Evolutionary conservation across 768 basidiomycete genomes (phyloP), one percentile per base, ranked within the genome.

Genomic region (Boletus rubropictus): DNA sequence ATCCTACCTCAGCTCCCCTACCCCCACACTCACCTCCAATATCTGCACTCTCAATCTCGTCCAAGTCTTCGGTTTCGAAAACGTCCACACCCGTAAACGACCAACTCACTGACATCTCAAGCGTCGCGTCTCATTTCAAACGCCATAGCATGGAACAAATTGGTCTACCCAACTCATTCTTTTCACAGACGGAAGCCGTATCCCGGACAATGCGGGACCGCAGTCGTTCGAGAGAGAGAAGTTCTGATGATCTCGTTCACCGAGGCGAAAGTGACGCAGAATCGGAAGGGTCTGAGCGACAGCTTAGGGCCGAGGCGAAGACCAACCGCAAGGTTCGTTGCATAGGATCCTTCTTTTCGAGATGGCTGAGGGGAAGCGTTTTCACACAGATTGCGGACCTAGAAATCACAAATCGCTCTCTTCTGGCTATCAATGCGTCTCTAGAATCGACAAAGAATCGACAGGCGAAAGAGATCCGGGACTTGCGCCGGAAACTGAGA

Each of bases 401-500:
- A 10, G 89, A 94, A 66, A 95, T 95, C 59, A 85, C 89, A 6
- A 94, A 91, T 64, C 76, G 79, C 28, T 95, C 91, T 1, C 75
- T 95, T 15, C 74, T 94, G 38, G 80, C 81, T 2, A 91, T 95
- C 68, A 95, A 94, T 59, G 72, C 84, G 2, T 78, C 85, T 15
- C 74, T 95, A 18, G 91, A 95, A 65, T 77, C 81, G 29, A 78
- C 80, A 28, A 91, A 89, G 66, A 79, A 85, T 54, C 77, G 76
- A 24, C 91, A 94, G 59, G 80, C 84, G 7, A 82, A 80, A 53
- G 92, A 95, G 67, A 92, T 95, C 42, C 79, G 87, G 18, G 88
- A 91, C 34, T 73, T 95, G 15, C 80, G 84, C 12, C 80, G 89
- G 27, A 88, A 82, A 58, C 70, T 94, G 39, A 82, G 92, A 45